Evolutionary conservation across 805 yeast species (phyloP), one percentile per base, ranked within the genome.

Genomic region (Phaffomyces antillensis): DNA sequence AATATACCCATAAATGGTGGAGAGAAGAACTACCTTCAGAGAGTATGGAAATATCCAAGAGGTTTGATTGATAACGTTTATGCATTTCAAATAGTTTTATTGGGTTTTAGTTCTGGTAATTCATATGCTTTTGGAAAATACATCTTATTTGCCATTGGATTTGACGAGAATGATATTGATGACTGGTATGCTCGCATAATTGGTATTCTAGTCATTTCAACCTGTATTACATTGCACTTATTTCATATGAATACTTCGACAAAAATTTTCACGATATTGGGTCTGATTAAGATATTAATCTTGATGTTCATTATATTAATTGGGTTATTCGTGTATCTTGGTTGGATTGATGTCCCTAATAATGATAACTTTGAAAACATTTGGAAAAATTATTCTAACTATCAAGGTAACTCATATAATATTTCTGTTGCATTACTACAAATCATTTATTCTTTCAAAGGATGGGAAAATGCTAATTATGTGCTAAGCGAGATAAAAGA

Each of bases 381-480:
- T 38, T 77, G 75, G 66, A 49, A 51, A 31, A 55, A 61, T 40
- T 68, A 69, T 42, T 66, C 68, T 2, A 61, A 63, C 17, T 71
- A 71, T 37, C 65, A 71, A 2, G 71, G 77, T 2, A 61, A 57
- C 38, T 52, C 65, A 11, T 81, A 77, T 53, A 72, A 75, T 34
- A 56, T 73, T 7, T 70, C 84, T 2, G 79, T 79, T 33, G 84
- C 81, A 0, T 55, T 80, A 31, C 57, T 80, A 33, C 76, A 81
- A 41, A 73, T 81, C 23, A 75, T 81, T 13, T 80, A 79, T 54
- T 77, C 85, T 0, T 80, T 78, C 60, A 75, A 79, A 47, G 86
- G 86, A 6, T 80, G 86, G 85, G 86, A 81, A 51, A 80, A 80
- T 51, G 81, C 81, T 37, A 81, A 81, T 55, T 74, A 77, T 51